Evolutionary conservation across 805 yeast genomes (phyloP), one percentile per base, ranked within the genome.

Genomic region (Yarrowia alimentaria): DNA sequence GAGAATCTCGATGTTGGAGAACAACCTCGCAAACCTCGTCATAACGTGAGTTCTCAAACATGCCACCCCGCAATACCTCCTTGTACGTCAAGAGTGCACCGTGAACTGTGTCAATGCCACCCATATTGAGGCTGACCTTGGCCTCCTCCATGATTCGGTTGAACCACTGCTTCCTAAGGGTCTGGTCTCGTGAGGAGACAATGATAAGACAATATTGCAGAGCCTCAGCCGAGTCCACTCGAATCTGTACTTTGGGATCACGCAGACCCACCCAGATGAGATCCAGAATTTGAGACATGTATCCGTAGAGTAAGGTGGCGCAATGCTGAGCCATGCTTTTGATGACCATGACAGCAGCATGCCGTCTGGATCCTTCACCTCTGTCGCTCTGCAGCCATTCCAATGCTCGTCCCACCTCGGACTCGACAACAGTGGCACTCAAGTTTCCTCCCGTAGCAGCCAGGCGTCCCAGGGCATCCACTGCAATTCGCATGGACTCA

Each of bases 331-430:
- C 96, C 55, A 93, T 74, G 0, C 96, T 84, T 6, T 83, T 78
- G 31, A 93, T 78, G 32, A 88, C 81, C 49, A 91, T 71, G 29
- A 89, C 80, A 1, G 97, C 95, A 0, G 97, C 96, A 62, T 91
- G 97, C 56, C 93, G 79, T 60, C 94, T 78, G 25, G 62, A 57
- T 35, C 78, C 77, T 59, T 88, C 96, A 60, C 84, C 88, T 57
- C 87, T 82, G 56, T 89, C 95, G n/a, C 83, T 75, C 25, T 87
- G 85, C 18, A 91, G 75, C 91, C 96, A 84, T 65, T 93, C 99
- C 45, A 91, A 74, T 30, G 96, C 87, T 42, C 85, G 75, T 61
- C 84, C 86, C 7, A 93, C 93, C 64, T 91, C 96, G 59, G 80
- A 85, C 55, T 91, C 97, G 20, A 93, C 96, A 64, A 91, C 84